Base-by-base conservation (phyloP, 495 filamentous ascomycete genomes). In the Daldinia loculata region DNA sequence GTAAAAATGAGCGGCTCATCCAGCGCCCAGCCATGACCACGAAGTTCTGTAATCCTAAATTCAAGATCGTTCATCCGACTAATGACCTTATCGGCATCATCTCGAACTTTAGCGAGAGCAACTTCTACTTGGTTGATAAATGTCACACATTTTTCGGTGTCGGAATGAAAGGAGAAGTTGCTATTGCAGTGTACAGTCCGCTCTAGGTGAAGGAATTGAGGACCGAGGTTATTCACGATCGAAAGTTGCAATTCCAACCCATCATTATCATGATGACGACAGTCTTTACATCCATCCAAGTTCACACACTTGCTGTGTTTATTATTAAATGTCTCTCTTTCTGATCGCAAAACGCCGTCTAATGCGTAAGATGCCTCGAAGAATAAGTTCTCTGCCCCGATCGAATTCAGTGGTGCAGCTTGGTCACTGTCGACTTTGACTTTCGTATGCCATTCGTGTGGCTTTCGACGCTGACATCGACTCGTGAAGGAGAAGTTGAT, bases 201-300 rank as follows among this genome's bases (percentile, higher is more conserved):
- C 26, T 76, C 71, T 24, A 83, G 45, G 26, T 78, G 72, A 39
- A 66, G 69, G 57, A 80, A 80, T 8, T 68, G 34, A 4, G 81
- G 80, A 0, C 82, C 82, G 8, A 84, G 70, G 52, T 81, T 81
- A 63, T 85, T 85, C n/a, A 63, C 32, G 6, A 84, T 63, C 15
- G 76, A 75, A 45, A 85, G 53, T 29, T 74, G 69, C 27, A 85
- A 71, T 53, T 80, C 70, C 7, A 85, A 66, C 0, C 78, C 77
- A 30, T 80, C 76, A 26, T 69, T 75, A 27, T 80, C 75, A 9
- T 75, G 76, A 22, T 78, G 74, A 24, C 72, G 75, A 66, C 76
- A 80, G 45, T 77, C 71, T 32, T 59, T 59, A 5, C 57, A 72
- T 9, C 61, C 63, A 17, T 76, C 75, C 48, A 74, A 39, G 32